Base-by-base conservation (phyloP, 345 rosid species). In the Gossypium stocksii region DNA sequence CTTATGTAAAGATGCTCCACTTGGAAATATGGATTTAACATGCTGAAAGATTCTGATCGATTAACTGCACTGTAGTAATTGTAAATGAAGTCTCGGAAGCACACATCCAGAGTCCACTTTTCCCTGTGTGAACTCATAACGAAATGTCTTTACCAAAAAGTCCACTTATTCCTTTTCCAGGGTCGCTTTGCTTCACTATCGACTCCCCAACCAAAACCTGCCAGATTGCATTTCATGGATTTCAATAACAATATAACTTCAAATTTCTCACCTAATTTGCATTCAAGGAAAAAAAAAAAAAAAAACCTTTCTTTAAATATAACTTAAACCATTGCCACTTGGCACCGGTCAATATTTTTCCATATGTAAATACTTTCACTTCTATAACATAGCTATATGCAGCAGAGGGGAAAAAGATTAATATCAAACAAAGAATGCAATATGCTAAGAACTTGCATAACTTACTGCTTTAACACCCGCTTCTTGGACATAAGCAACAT, bases 201-300 rank as follows among this genome's bases (percentile, higher is more conserved):
- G 98, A 95, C 74, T 95, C 97, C 17, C 99, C 98, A 17, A 93
- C 99, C 83, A 95, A 82, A 68, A 93, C 94, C 99, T 95, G 86
- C 83, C 3, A 53, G 7, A 15, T 3, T n/a, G 1, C 43, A 48
- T 48, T 60, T 71, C 34, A 43, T 9, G 27, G 2, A 49, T 20
- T 12, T 71, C 12, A 17, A 13, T 29, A 56, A 34, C 15, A 48
- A 70, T 8, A 27, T n/a, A 46, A 54, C 41, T 65, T 62, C 46
- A 5, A 9, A 46, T 59, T 29, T 34, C 59, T 15, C 68, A 76
- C 20, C 59, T 56, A 48, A 54, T 61, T 68, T 64, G 49, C 66
- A 29, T 16, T 52, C 57, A 52, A 52, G 34, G 34, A 2, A 1
- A 23, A 23, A 34, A 53, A 53, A 17, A 17, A 51, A 51, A 15